Evolutionary conservation across 2,329 filamentous ascomycete genomes (phyloP).

Genomic region (Apiospora kogelbergensis): DNA sequence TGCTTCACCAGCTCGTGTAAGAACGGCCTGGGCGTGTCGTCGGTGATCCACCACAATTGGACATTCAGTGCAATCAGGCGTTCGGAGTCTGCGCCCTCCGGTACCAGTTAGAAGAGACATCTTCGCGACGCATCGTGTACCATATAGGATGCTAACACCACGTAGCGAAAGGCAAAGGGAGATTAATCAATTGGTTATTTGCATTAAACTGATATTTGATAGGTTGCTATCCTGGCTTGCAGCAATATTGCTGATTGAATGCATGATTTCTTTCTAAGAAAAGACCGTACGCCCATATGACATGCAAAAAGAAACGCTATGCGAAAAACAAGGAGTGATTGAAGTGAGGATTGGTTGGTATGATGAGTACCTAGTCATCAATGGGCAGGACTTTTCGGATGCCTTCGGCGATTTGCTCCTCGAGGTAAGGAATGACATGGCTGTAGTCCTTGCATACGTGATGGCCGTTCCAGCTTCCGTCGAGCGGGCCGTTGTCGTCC

Average conservation of each 20-base stretch:
- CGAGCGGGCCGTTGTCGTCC: conserved; percentile 22
- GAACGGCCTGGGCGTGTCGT: neutral
- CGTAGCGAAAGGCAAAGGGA: no score
- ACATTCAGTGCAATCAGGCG: neutral
- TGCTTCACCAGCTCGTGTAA: neutral
- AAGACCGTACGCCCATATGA: neutral
- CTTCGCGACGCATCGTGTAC: no score
- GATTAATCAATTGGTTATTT: no score
- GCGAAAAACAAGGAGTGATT: neutral
- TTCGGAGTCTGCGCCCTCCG: no score
- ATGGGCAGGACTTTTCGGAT: conserved; percentile 18
- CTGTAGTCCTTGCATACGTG: conserved; percentile 27
- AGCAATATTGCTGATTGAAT: no score
- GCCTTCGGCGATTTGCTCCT: conserved; percentile 18
- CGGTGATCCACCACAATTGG: neutral
- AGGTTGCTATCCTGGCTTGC: no score
- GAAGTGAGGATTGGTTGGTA: neutral
- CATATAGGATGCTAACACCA: no score
- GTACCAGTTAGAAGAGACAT: no score
- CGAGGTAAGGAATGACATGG: conserved; percentile 22
- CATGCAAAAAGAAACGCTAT: conserved; percentile 8
- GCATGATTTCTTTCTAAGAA: neutral
- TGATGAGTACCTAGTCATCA: conserved; percentile 15
- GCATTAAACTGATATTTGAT: no score
- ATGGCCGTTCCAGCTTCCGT: conserved; percentile 24